Evolutionary conservation across 1,139 yeast species (phyloP), one percentile per base, ranked within the genome.

Genomic region (Diutina neorugosa): DNA sequence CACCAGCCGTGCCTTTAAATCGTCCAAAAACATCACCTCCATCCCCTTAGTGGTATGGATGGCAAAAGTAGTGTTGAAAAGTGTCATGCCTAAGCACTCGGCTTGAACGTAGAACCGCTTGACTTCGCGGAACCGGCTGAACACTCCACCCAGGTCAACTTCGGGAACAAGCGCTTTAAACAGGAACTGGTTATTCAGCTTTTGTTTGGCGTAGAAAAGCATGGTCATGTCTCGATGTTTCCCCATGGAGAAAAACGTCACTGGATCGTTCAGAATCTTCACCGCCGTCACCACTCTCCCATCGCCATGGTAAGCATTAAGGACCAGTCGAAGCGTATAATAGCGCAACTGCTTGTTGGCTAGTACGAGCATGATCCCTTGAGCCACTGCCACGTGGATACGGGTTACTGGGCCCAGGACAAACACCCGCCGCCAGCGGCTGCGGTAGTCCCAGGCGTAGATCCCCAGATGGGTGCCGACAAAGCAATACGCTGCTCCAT

Each of bases 21-120:
- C 79, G 60, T 83, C 84, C 53, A 86, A 71, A 14, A 84, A 79
- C 61, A 83, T 69, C 20, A 85, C 75, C 58, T 86, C 86, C 59
- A 85, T 82, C 0, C 93, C 93, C 59, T 80, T 80, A 44, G 79
- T 69, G 2, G 90, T 78, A 61, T 84, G 86, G 1, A 84, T 78
- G 0, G 89, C 81, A 63, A 83, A 78, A 42, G 84, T 74, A 34
- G 80, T 77, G 58, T 80, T 80, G 66, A 83, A 81, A 3, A 81
- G 69, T 0, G 83, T 76, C 11, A 83, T 68, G 2, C 80, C 83
- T 57, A 65, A 74, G 56, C 85, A 77, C 48, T 80, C 86, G 2
- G 77, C 76, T 52, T 73, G 75, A 44, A 77, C 72, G 54, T 73
- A 70, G 55, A 82, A 74, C 52, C 74, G 70, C 56, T 73, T 77